Evolutionary conservation across 148 eudicot species (phyloP), one percentile per base, ranked within the genome.

Genomic region (Spergularia marina): DNA sequence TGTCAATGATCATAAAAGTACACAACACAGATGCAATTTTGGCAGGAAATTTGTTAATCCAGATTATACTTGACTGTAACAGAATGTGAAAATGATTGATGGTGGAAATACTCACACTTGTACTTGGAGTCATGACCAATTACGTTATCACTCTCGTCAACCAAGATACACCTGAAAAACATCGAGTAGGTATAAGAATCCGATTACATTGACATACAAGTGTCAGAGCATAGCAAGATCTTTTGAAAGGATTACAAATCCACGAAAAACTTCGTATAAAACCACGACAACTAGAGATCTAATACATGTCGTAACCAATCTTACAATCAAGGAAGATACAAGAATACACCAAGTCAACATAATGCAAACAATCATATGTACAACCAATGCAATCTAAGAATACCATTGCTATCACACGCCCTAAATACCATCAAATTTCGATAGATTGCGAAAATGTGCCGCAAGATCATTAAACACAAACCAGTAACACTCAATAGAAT

Each of bases 81-180:
- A 62, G 39, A 62, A 44, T 25, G 34, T 12, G 34, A 20, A 25
- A 63, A 71, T 34, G 36, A 53, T 53, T 23, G 64, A 16, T 25
- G 12, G 64, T 10, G 3, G 44, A 76, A 34, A 20, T 25, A 83
- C 98, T 95, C 81, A 95, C 98, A 95, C 56, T 92, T 95, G 82
- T 95, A 95, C 77, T 95, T 95, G 87, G 86, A 81, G 71, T 92
- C 98, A 81, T 95, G 98, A 68, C 98, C 98, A 66, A 92, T 79
- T 53, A 95, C 94, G 40, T 74, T 78, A 69, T 95, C 98, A 75
- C 83, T 92, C 86, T 89, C 97, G 79, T 95, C 98, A 70, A 95
- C 98, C 87, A 95, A 81, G 77, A 95, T 95, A 72, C 97, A 95
- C 71, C 98, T 95, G 94, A 85, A 86, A 77, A 76, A 76, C 41